Percentiles rank a stretch among this genome's conserved stretches.
phyloP scores from a whole-genome alignment of 2,329 filamentous ascomycete genomes.

The Xylaria sp. region DNA sequence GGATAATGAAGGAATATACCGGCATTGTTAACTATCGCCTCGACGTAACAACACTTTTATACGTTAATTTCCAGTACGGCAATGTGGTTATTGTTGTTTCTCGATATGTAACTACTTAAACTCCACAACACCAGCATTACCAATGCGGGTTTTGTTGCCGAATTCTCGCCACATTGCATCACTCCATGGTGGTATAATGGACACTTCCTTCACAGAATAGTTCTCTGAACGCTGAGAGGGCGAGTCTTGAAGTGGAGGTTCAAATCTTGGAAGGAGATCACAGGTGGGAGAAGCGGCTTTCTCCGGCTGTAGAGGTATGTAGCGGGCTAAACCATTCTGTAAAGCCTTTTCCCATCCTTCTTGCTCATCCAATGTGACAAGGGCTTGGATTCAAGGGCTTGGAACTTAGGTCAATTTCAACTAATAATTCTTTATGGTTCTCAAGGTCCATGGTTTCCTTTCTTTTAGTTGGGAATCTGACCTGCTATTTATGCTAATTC shows the following conservation, averaged over 20 bases:
- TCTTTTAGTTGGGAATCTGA: too few species aligned
- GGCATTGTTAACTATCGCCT: neutral
- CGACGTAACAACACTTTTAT: neutral
- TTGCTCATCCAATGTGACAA: too few species aligned
- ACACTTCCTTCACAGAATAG: conserved; percentile 21
- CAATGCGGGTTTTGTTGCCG: conserved; percentile 37
- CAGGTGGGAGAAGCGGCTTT: neutral
- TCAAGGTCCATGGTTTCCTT: too few species aligned
- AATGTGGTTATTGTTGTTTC: neutral
- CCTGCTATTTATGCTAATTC: too few species aligned
- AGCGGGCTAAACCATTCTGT: neutral
- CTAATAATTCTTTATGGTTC: too few species aligned
- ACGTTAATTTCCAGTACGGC: too few species aligned
- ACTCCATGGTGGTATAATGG: conserved; percentile 34
- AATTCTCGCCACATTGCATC: conserved; percentile 37
- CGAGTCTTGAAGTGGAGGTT: neutral
- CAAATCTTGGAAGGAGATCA: neutral
- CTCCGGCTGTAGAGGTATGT: neutral
- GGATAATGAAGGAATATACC: neutral
- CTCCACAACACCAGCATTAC: conserved; percentile 26
- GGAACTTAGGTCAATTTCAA: too few species aligned
- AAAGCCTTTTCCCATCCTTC: neutral
- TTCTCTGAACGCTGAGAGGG: neutral
- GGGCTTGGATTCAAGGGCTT: too few species aligned
- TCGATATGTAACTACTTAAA: neutral